Evolutionary conservation across 2,329 filamentous ascomycete genomes (phyloP), one percentile per base, ranked within the genome.

Genomic region (Botrytis deweyae): DNA sequence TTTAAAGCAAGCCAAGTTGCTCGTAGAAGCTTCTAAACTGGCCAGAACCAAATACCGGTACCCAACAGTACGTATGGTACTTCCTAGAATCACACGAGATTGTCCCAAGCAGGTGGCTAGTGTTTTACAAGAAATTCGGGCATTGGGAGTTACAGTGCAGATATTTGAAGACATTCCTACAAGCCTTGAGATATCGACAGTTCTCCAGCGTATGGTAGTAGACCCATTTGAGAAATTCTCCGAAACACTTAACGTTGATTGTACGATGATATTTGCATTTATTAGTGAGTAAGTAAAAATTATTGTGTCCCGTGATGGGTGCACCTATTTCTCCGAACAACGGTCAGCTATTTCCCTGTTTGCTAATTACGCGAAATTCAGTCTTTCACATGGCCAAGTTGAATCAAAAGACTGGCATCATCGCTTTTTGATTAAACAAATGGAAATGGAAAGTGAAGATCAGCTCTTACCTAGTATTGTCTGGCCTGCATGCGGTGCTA

Each of bases 211-310:
- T 80, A 83, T 86, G 59, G 80, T 83, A 36, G 78, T 83, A 46
- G 82, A 85, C 75, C 80, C 80, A 12, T 83, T 82, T 10, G 78
- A 81, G 5, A 77, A 77, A 8, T 81, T 86, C 44, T 83, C 85
- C 1, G 76, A 83, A 2, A 84, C 82, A 0, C 78, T 89, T 29
- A 89, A 89, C 77, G 84, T 89, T 72, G 88, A 89, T 79, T 89
- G 87, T 79, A 93, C 91, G 0, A 86, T 93, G 72, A 85, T 93
- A 2, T 86, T 93, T 9, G 91, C 90, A 6, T 83, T 92, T 29
- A 87, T 91, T 4, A 92, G 90, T 4, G 91, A 93, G 77, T 73
- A 42, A 73, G 71, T 73, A 73, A 72, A 18, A 69, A 22, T 62
- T 14, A 36, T n/a, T 42, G n/a, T 33, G n/a, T 42, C 49, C 49